Evolutionary conservation across 106 monocot species (phyloP), one percentile per base, ranked within the genome.

Genomic region (Cymbidium sinense): DNA sequence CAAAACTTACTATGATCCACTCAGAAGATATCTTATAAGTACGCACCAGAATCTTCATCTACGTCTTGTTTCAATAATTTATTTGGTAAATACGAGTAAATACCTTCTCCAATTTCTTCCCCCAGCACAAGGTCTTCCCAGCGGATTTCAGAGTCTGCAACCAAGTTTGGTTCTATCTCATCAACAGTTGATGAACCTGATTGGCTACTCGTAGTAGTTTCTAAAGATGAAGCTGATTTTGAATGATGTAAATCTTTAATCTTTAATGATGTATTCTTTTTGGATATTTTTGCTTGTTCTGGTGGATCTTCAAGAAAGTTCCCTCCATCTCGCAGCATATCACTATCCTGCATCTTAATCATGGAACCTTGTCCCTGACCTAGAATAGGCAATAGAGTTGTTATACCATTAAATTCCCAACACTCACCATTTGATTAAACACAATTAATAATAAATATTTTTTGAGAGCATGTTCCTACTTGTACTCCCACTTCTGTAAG

Each of bases 31-130:
- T 61, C 23, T 47, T 61, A 61, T 61, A 25, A 25, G 23, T 27
- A 27, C 61, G 25, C 27, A 61, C n/a, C 0, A n/a, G 58, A 58
- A 23, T 58, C n/a, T 30, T 33, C 33, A 67, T 12, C 31, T 67
- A 67, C 3, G 67, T 67, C 13, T 12, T 67, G 15, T 67, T 33
- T 67, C 67, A 33, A 30, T 12, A 67, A 31, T 31, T 18, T 64
- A 64, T 27, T 30, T 30, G 30, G 31, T 17, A 67, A 7, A 21
- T 13, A 15, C 11, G 25, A 78, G 78, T 19, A 78, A 37, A 69
- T 69, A 83, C 83, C 83, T 83, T 83, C 50, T 50, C 83, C 83
- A 50, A 83, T 67, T 83, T 83, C 75, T 69, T 83, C 83, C 37
- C 79, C 83, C 21, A 83, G 27, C 47, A 39, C 65, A 17, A 83